phyloP scores from a whole-genome alignment of 2,329 filamentous ascomycete species.

The Verticillium nonalfalfae region DNA sequence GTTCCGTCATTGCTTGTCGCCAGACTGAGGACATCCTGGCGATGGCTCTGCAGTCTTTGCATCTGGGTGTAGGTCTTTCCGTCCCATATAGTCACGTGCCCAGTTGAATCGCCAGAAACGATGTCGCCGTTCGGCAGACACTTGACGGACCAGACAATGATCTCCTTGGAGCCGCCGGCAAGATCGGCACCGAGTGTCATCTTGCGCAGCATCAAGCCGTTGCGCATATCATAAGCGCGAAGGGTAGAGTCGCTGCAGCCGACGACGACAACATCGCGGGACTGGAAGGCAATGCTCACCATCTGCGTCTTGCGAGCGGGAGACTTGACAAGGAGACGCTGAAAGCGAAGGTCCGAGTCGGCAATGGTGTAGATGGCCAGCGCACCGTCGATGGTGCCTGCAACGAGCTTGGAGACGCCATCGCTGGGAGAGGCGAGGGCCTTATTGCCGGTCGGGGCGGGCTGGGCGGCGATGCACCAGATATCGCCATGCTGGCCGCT shows the following conservation, averaged over 20 bases:
- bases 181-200: constrained; percentile 83
- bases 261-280: constrained; percentile 73
- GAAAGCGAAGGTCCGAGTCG: constrained; percentile 75
- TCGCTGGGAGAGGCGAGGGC: constrained; percentile 52
- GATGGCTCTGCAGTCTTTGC: constrained; percentile 80
- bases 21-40: constrained; percentile 87
- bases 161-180: constrained; percentile 70
- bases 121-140: constrained; percentile 83
- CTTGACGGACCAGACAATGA: constrained; percentile 90
- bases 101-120: constrained; percentile 89
- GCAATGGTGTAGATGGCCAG: constrained; percentile 82
- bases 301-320: constrained; percentile 82
- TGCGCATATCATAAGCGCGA: constrained; percentile 79
- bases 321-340: constrained; percentile 67
- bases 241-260: constrained; percentile 98
- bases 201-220: constrained; percentile 66
- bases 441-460: constrained; percentile 27
- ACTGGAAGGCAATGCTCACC: constrained; percentile 86
- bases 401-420: constrained; percentile 60
- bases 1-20: constrained; percentile 73
- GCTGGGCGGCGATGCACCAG: constrained; percentile 92
- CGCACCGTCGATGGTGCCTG: constrained; percentile 85
- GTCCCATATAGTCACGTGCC: constrained; percentile 90
- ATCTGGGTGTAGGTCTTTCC: constrained; percentile 84
- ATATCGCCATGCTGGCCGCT: constrained; percentile 93